Evolutionary conservation across 2,329 filamentous ascomycete species (phyloP).

Genomic region (Ophiocordyceps camponoti-rufipedis): DNA sequence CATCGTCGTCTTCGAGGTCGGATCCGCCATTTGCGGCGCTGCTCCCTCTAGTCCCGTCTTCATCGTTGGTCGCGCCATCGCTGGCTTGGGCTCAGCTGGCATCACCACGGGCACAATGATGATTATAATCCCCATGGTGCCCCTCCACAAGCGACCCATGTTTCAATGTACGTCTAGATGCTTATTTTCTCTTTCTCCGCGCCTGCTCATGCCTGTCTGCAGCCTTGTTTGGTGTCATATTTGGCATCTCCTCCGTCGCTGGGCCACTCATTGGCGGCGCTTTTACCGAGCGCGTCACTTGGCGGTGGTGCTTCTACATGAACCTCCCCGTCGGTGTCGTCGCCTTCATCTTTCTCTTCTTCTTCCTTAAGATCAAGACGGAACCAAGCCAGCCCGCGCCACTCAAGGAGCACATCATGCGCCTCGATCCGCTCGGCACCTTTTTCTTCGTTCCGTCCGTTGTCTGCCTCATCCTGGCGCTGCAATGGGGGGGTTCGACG

Average conservation of each 20-base stretch:
- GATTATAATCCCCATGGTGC: slow-evolving; percentile 29
- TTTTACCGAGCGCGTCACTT: slow-evolving; percentile 28
- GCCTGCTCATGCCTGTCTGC: neutral
- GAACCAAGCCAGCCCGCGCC: slow-evolving; percentile 7
- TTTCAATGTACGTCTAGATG: neutral
- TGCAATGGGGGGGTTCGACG: slow-evolving; percentile 36
- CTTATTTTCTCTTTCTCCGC: neutral
- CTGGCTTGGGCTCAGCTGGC: slow-evolving; percentile 30
- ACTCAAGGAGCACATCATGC: slow-evolving; percentile 8
- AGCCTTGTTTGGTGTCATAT: slow-evolving; percentile 33
- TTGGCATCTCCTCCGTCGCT: slow-evolving; percentile 32
- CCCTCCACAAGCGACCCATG: slow-evolving; percentile 29
- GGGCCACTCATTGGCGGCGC: slow-evolving; percentile 31
- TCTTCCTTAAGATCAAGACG: slow-evolving; percentile 14
- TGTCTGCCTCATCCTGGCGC: slow-evolving; percentile 32
- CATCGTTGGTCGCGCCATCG: slow-evolving; percentile 32
- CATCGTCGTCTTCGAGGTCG: slow-evolving; percentile 24
- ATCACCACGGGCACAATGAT: slow-evolving; percentile 28
- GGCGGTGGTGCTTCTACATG: slow-evolving; percentile 34
- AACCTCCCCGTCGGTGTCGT: slow-evolving; percentile 29
- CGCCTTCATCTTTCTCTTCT: slow-evolving; percentile 27
- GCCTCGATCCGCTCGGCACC: slow-evolving; percentile 31
- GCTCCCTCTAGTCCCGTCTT: slow-evolving; percentile 27
- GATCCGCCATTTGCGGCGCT: slow-evolving; percentile 24
- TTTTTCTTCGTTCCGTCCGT: slow-evolving; percentile 32